These are phyloP conservation scores for Mycosphaerelloides madeirae DNA, from an alignment of 2,329 filamentous ascomycete species.

Conservation along the genomic window DNA sequence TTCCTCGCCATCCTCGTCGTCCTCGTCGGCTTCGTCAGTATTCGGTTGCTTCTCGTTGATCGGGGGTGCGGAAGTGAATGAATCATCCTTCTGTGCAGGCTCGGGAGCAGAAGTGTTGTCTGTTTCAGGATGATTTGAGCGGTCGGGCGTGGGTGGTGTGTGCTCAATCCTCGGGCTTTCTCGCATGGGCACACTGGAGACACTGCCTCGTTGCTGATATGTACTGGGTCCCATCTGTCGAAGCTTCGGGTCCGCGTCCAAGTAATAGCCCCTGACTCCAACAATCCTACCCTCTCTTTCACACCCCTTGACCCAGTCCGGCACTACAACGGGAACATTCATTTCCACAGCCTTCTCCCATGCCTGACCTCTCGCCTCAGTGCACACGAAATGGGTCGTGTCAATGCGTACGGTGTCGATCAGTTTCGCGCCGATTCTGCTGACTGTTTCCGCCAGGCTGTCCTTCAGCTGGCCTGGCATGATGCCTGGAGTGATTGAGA, in stretches of 20 bases:
- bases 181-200: conserved; percentile 29
- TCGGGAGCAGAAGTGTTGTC: conserved; percentile 6
- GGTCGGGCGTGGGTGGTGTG: conserved; percentile 49
- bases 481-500: conserved; percentile 88
- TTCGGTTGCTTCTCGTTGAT: conserved; percentile 18
- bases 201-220: conserved; percentile 26
- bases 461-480: conserved; percentile 70
- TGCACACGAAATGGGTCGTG: conserved; percentile 97
- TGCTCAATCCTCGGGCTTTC: conserved; percentile 46
- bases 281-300: conserved; percentile 89
- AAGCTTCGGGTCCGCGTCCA: conserved; percentile 72
- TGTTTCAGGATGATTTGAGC: conserved; percentile 17
- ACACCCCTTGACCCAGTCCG: conserved; percentile 97
- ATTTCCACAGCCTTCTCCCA: conserved; percentile 98
- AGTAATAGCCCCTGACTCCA: conserved; percentile 90
- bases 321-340: conserved; percentile 94
- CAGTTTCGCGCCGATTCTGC: conserved; percentile 87
- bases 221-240: conserved; percentile 47
- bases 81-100: conserved; percentile 9
- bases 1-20: conserved; percentile 32
- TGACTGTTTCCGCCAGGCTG: conserved; percentile 67
- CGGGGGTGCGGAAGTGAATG: conserved; percentile 26
- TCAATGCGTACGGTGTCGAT: conserved; percentile 89
- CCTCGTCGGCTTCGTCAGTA: conserved; percentile 25
- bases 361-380: conserved; percentile 77